Conservation (phyloP, 129 eudicot species). For the Ambrosia artemisiifolia region DNA sequence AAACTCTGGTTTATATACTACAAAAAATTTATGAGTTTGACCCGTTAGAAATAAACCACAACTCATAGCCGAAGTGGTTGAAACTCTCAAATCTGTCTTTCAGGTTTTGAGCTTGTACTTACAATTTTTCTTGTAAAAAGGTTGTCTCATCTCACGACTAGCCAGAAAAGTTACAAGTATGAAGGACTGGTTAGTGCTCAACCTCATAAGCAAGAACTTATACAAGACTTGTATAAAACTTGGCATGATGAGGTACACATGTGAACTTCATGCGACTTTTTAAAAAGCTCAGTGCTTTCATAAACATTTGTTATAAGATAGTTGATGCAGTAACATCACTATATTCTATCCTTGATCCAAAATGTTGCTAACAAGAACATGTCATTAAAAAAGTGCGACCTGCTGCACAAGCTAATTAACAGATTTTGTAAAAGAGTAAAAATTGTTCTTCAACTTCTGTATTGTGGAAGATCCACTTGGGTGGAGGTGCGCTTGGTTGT, state of each 20-base stretch:
- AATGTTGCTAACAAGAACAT: too few relatives aligned
- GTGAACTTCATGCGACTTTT: not conserved
- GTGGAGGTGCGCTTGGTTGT: too few relatives aligned
- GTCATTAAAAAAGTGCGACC: too few relatives aligned
- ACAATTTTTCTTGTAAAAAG: slow-evolving; percentile 23
- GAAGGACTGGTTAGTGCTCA: slow-evolving; percentile 86
- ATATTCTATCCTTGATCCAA: too few relatives aligned
- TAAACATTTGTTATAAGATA: too few relatives aligned
- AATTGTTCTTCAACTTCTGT: too few relatives aligned
- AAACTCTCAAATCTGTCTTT: not conserved
- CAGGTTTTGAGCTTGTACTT: not conserved
- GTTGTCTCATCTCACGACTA: slow-evolving; percentile 92
- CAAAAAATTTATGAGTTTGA: not conserved
- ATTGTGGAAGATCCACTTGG: too few relatives aligned
- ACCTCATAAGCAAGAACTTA: slow-evolving; percentile 83
- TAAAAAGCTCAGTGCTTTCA: not conserved
- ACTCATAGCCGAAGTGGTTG: too few relatives aligned
- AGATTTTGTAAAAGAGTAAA: too few relatives aligned
- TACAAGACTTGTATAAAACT: slow-evolving; percentile 83
- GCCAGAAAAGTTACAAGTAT: slow-evolving; percentile 76
- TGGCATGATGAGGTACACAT: slow-evolving; percentile 76
- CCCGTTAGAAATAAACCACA: not conserved
- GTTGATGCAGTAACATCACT: not conserved
- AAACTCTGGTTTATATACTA: not conserved
- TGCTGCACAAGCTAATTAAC: too few relatives aligned